phyloP scores from a whole-genome alignment of 2,329 filamentous ascomycete species.

The Epichloe sylvatica region DNA sequence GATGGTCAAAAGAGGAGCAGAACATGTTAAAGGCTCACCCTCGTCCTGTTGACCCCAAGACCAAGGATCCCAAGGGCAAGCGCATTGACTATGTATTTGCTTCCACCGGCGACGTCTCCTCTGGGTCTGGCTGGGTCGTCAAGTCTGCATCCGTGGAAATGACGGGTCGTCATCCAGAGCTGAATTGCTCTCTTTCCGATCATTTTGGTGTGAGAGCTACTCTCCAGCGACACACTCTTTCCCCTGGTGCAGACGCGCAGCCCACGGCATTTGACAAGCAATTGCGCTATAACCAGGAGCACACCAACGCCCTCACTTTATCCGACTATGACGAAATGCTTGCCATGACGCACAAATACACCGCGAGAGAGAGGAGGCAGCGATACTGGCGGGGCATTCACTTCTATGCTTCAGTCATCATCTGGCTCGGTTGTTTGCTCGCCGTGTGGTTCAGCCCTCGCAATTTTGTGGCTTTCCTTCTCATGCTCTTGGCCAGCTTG shows the following conservation, averaged over 20 bases:
- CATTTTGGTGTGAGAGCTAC: constrained; percentile 87
- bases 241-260: constrained; percentile 7
- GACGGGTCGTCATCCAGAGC: constrained; percentile 63
- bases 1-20: constrained; percentile 62
- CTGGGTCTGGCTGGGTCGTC: constrained; percentile 48
- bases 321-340: constrained; percentile 52
- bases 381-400: constrained; percentile 57
- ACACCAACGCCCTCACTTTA: constrained; percentile 10
- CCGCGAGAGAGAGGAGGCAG: constrained; percentile 56
- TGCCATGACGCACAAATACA: constrained; percentile 53
- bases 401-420: constrained; percentile 52
- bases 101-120: constrained; percentile 32
- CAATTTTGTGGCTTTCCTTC: constrained; percentile 64
- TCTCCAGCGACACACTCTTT: constrained; percentile 36
- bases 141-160: constrained; percentile 61
- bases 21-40: constrained; percentile 48
- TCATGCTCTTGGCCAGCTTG: constrained; percentile 68
- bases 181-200: constrained; percentile 80
- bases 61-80: constrained; percentile 62
- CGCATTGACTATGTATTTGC: constrained; percentile 92
- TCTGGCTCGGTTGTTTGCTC: constrained; percentile 62
- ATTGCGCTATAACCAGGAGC: constrained; percentile 15
- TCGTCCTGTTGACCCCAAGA: constrained; percentile 47
- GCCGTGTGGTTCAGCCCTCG: constrained; percentile 75
- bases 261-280: constrained; percentile 18